phyloP scores from a whole-genome alignment of 2,329 filamentous ascomycete genomes.

The Alternaria angustiovoidea region DNA sequence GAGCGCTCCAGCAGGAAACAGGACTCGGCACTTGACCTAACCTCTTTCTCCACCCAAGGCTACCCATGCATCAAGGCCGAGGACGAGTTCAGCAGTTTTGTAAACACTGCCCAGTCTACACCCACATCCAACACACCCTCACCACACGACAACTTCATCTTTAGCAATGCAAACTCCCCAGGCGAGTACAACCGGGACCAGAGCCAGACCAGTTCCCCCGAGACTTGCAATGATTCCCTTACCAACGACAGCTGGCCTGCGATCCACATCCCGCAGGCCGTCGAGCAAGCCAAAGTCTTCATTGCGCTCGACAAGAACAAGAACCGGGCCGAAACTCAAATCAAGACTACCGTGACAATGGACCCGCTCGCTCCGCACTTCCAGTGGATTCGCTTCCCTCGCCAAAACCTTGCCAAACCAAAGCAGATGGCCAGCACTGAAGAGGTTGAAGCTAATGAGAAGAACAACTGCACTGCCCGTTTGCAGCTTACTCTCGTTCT shows the following conservation, averaged over 20 bases:
- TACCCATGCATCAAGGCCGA: conserved; percentile 27
- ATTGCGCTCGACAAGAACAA: conserved; percentile 61
- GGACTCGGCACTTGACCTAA: conserved; percentile 38
- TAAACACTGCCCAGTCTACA: conserved; percentile 33
- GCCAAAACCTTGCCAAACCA: conserved; percentile 91
- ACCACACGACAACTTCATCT: conserved; percentile 38
- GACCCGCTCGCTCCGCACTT: conserved; percentile 77
- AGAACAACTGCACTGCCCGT: conserved; percentile 61
- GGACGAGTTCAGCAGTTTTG: conserved; percentile 25
- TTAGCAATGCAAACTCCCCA: conserved; percentile 45
- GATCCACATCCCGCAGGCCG: conserved; percentile 39
- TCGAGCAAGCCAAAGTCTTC: conserved; percentile 30
- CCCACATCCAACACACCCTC: conserved; percentile 40
- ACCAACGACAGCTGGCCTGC: conserved; percentile 32
- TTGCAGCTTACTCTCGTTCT: conserved; percentile 70
- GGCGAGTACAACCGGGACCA: conserved; percentile 39
- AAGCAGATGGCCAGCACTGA: conserved; percentile 84
- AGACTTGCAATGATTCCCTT: conserved; percentile 33
- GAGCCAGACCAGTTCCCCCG: conserved; percentile 44
- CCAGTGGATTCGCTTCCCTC: conserved; percentile 83
- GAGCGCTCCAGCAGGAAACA: conserved; percentile 29
- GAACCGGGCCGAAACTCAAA: conserved; percentile 95
- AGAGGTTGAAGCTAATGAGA: conserved; percentile 73
- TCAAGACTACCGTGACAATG: conserved; percentile 83
- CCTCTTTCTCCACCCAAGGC: conserved; percentile 16